Percentiles rank a stretch among this genome's conserved stretches.
phyloP scores from a whole-genome alignment of 73 alveolate species.

The Vitrella brassicaformis region DNA sequence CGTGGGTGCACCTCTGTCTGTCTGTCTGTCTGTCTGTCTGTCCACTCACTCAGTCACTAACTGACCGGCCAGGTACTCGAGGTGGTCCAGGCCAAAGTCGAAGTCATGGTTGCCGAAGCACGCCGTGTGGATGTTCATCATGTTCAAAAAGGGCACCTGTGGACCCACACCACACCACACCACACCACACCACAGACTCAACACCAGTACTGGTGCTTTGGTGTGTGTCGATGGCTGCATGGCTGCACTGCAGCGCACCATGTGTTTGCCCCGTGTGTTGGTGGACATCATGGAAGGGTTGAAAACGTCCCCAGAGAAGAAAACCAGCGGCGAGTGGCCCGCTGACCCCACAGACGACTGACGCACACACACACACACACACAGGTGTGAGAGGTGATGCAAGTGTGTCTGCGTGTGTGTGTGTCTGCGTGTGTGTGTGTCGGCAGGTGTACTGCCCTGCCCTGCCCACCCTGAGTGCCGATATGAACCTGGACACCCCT shows the following conservation, averaged over 20 bases:
- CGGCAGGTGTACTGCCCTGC: no score
- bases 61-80: conserved; percentile 1
- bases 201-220: background rate
- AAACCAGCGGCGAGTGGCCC: conserved; percentile 20
- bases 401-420: no score
- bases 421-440: no score
- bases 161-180: background rate
- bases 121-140: conserved; percentile 33
- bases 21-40: background rate
- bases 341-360: background rate
- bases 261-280: conserved; percentile 34
- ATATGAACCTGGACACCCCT: background rate
- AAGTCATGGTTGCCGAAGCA: conserved; percentile 58
- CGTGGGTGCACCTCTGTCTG: background rate
- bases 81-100: conserved; percentile 38
- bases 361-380: no score
- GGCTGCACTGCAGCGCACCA: background rate
- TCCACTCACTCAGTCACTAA: background rate
- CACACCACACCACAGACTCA: conserved; percentile 7
- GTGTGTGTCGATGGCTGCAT: background rate
- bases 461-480: background rate
- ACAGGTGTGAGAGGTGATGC: no score
- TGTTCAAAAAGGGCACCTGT: conserved; percentile 8
- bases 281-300: conserved; percentile 50
- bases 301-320: conserved; percentile 50